Evolutionary conservation across 495 filamentous ascomycete genomes (phyloP).

Genomic region (Lophiostoma macrostomum): DNA sequence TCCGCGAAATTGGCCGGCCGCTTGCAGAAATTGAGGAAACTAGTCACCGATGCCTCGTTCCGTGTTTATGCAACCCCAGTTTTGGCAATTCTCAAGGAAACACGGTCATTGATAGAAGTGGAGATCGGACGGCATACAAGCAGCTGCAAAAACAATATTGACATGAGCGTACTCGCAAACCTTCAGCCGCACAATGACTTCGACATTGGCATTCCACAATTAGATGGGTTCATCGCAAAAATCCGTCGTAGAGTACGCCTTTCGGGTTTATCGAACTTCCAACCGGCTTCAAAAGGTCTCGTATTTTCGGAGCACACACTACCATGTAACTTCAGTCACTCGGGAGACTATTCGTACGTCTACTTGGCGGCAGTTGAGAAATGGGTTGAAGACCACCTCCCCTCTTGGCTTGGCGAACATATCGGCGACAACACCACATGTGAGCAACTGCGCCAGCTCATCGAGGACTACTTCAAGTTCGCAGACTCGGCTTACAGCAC

Average conservation of each 20-base stretch:
- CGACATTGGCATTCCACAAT: not conserved
- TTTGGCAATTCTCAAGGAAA: too few species aligned
- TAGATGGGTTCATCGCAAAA: not conserved
- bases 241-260: not conserved
- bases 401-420: constrained; percentile 41
- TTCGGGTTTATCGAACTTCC: not conserved
- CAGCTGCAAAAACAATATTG: too few species aligned
- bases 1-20: constrained; percentile 24
- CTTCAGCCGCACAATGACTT: constrained; percentile 7
- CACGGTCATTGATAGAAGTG: too few species aligned
- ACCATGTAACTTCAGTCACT: not conserved
- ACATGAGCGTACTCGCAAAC: not conserved
- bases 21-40: constrained; percentile 7
- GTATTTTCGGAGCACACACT: not conserved
- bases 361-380: constrained; percentile 38
- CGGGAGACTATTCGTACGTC: constrained; percentile 2
- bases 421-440: constrained; percentile 33
- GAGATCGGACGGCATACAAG: too few species aligned
- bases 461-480: constrained; percentile 38
- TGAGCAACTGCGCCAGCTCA: constrained; percentile 31
- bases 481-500: constrained; percentile 42
- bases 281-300: not conserved
- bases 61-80: too few species aligned
- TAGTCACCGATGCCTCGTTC: too few species aligned
- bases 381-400: constrained; percentile 45